phyloP scores from a whole-genome alignment of 495 filamentous ascomycete genomes.

The Xylaria palmicola region DNA sequence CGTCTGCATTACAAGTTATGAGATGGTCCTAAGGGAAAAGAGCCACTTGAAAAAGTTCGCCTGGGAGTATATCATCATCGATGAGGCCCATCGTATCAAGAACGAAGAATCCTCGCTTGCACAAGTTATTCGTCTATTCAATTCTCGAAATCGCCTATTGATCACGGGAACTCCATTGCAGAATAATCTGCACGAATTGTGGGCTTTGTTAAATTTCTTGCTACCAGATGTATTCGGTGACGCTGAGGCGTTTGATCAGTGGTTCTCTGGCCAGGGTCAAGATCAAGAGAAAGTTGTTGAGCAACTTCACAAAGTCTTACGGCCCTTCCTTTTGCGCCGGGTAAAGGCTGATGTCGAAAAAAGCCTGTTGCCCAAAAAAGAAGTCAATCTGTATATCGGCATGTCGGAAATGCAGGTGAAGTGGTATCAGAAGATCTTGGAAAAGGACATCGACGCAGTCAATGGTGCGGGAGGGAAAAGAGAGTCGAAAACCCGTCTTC shows the following conservation, averaged over 20 bases:
- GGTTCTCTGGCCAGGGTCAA: constrained; percentile 86
- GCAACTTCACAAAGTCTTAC: constrained; percentile 89
- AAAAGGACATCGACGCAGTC: constrained; percentile 98
- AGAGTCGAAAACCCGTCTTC: constrained; percentile 97
- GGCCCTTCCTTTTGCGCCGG: constrained; percentile 91
- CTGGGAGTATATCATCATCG: constrained; percentile 99
- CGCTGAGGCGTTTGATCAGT: constrained; percentile 95
- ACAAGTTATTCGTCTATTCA: constrained; percentile 95
- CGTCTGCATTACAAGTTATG: constrained; percentile 92
- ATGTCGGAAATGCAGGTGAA: constrained; percentile 99
- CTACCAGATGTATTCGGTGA: constrained; percentile 98
- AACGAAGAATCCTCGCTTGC: constrained; percentile 97
- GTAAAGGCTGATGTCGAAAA: constrained; percentile 99
- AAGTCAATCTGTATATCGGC: constrained; percentile 93
- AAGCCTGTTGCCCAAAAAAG: constrained; percentile 95
- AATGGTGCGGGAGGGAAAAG: constrained; percentile 95
- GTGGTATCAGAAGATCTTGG: constrained; percentile 98
- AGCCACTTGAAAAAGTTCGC: constrained; percentile 94
- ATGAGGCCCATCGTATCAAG: constrained; percentile 98
- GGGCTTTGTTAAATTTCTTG: constrained; percentile 96
- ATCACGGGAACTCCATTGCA: constrained; percentile 98
- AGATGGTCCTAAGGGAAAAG: constrained; percentile 96
- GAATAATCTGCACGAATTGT: constrained; percentile 99
- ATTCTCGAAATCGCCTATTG: constrained; percentile 89
- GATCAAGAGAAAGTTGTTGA: constrained; percentile 97